Evolutionary conservation across 2,329 filamentous ascomycete species (phyloP), one percentile per base, ranked within the genome.

Genomic region (Pyrenophora teres): DNA sequence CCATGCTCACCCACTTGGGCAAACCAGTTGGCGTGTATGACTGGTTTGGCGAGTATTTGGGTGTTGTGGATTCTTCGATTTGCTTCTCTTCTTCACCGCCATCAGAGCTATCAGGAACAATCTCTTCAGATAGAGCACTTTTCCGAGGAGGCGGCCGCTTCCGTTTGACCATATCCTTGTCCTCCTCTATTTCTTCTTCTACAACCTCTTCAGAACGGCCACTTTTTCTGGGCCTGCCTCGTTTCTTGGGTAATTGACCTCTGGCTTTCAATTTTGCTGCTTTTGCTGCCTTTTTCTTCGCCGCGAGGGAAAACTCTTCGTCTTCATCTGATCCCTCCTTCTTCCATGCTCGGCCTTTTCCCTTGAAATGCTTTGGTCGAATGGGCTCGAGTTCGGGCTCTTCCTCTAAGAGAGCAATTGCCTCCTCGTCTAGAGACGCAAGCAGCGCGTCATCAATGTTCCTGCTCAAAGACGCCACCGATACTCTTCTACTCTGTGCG

Each of bases 291-390:
- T 61, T 61, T 46, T 58, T 69, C 52, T 54, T 61, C 39, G 58
- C 66, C 16, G 56, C 54, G 6, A 50, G 36, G 9, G 56, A 63
- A 42, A 67, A 66, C 21, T 70, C 66, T 23, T 68, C 54, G 37
- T 71, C 69, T 46, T 70, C 69, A 19, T 70, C 68, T 4, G 65
- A 65, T 2, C 60, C 62, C 12, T 67, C 64, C 44, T 70, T 70
- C 50, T 67, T 68, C 65, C 66, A 69, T 5, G 65, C 65, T 13
- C 68, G 56, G 6, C 68, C 67, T 52, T 69, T 70, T 27, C 66
- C 65, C 37, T 70, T 70, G 59, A 65, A 70, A 38, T 70, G 63
- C 40, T 64, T 67, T n/a, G 59, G 58, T 31, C 35, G 42, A 2
- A 50, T 15, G 25, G 42, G 40, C 40, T 55, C 47, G 16, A 42